Evolutionary conservation across 257 asterid genomes (phyloP).

Genomic region (Solanum sitiens): DNA sequence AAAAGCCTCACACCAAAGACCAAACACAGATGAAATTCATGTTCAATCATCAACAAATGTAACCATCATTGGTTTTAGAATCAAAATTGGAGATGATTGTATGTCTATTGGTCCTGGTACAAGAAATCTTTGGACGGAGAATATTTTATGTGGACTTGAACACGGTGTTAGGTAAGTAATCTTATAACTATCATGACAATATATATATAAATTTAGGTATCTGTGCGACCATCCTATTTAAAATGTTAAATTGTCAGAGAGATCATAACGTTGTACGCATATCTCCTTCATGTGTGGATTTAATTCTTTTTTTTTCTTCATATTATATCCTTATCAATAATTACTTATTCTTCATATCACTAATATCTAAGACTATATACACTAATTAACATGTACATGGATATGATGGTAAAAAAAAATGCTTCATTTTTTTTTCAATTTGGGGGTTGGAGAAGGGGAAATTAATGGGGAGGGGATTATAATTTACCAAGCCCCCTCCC

Average conservation of each 20-base stretch:
- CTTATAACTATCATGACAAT: too few relatives aligned
- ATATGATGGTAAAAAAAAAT: not conserved
- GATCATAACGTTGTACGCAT: not conserved
- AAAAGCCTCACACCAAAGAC: slow-evolving; percentile 44
- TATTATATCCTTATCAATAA: too few relatives aligned
- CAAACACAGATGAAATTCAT: slow-evolving; percentile 64
- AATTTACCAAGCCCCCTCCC: too few relatives aligned
- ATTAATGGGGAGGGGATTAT: too few relatives aligned
- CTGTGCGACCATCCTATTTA: not conserved
- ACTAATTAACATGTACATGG: not conserved
- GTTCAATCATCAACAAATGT: slow-evolving; percentile 45
- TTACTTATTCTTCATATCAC: too few relatives aligned
- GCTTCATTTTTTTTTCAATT: too few relatives aligned
- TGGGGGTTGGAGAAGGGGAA: too few relatives aligned
- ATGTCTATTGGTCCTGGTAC: slow-evolving; percentile 67
- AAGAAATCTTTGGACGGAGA: slow-evolving; percentile 46
- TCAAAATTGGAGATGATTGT: slow-evolving; percentile 56
- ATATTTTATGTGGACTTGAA: slow-evolving; percentile 61
- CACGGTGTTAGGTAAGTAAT: slow-evolving; percentile 50
- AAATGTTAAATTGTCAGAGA: not conserved
- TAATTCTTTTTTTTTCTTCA: not conserved
- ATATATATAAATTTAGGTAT: too few relatives aligned
- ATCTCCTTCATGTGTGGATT: not conserved
- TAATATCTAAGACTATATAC: too few relatives aligned
- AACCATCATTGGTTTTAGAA: slow-evolving; percentile 17